These are phyloP conservation scores for Mortierella polycephala DNA, from an alignment of 371 early-diverging fungal genomes.

Conservation along the genomic window DNA sequence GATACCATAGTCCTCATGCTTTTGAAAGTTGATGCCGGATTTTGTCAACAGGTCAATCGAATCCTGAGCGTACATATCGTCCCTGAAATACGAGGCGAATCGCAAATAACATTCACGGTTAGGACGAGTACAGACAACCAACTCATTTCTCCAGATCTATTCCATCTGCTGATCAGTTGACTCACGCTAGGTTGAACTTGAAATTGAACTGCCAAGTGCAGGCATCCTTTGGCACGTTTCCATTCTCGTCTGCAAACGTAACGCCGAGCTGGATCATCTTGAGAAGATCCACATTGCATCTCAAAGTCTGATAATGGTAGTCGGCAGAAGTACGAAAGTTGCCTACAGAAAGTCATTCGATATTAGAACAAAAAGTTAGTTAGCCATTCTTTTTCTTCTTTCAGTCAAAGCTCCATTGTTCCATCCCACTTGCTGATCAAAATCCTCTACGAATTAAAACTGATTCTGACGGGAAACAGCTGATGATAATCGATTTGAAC, in stretches of 20 bases:
- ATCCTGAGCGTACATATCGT: slow-evolving; percentile 99
- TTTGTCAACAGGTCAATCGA: slow-evolving; percentile 97
- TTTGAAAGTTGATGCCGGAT: slow-evolving; percentile 98
- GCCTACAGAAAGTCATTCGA: slow-evolving; percentile 59
- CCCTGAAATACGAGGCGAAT: slow-evolving; percentile 57
- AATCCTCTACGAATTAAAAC: neutral
- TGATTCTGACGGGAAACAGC: neutral
- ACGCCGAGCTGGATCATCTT: slow-evolving; percentile 99
- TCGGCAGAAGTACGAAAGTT: slow-evolving; percentile 95
- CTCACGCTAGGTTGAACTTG: slow-evolving; percentile 91
- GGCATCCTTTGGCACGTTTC: slow-evolving; percentile 88
- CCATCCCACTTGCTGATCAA: too few species aligned
- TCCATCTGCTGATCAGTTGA: neutral
- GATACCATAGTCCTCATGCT: slow-evolving; percentile 98
- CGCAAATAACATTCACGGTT: neutral
- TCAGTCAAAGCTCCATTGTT: neutral
- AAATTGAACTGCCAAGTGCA: slow-evolving; percentile 99
- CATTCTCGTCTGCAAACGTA: slow-evolving; percentile 95
- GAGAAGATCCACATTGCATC: slow-evolving; percentile 99
- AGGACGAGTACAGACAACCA: neutral
- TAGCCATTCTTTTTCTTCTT: too few species aligned
- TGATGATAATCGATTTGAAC: neutral
- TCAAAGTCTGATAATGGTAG: slow-evolving; percentile 97
- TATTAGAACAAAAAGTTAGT: neutral
- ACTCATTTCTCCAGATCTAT: neutral